Base-by-base conservation (phyloP, 2,329 filamentous ascomycete genomes). In the Calonectria naviculata region DNA sequence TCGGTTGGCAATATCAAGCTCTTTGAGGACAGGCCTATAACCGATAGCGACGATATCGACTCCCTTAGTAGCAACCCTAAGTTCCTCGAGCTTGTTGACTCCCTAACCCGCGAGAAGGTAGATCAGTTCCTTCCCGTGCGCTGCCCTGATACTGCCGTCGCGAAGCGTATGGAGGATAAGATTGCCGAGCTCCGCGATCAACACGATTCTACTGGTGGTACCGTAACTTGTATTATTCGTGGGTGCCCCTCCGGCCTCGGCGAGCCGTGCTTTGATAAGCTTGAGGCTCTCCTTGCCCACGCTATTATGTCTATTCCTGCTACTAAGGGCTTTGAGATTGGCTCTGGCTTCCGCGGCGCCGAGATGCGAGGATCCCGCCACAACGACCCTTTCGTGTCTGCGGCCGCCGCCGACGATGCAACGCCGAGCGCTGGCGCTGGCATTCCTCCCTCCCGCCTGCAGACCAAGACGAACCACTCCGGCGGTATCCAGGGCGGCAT, bases 401-500 rank as follows among this genome's bases (percentile, higher is more conserved):
- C 77, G 17, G 81, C 88, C n/a, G 69, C 77, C 19, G 81, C 88
- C n/a, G 83, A 85, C 29, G n/a, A n/a, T n/a, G 83, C 66, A 83
- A 85, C 38, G 86, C 84, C 3, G 87, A 81, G 80, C 56, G 83
- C 84, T 26, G 87, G 80, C 56, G 83, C 84, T 26, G 87, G 87
- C 34, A 82, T 88, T 19, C 83, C 85, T 34, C 85, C 86, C 70
- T 90, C 93, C 21, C 89, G 87, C 73, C 89, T 78, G 31, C 71
- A 92, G 10, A 98, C 96, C 67, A 94, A 93, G 86, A 98, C 96
- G 29, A 98, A 98, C 87, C 95, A 98, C 87, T 96, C 93, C 2
- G 96, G 96, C 15, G 97, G 96, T 74, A 94, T 98, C 77, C 96
- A 98, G 86, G 97, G 96, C 49, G 96, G 96, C 64, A 98, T 98